These are phyloP conservation scores for Lepidium didymum DNA, from an alignment of 345 rosid species.

Conservation along the genomic window DNA sequence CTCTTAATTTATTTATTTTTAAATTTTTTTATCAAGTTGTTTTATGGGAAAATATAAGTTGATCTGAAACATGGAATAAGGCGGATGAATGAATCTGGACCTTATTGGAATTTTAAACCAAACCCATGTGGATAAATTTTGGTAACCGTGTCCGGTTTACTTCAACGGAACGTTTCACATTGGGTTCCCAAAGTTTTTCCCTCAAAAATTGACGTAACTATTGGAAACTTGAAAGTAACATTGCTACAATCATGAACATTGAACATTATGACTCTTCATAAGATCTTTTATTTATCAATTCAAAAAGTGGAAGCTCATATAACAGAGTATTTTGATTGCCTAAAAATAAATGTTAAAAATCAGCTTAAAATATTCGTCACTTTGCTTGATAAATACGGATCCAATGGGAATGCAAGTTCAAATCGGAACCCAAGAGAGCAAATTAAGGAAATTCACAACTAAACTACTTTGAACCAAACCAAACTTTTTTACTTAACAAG, in stretches of 20 bases:
- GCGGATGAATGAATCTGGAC: constrained; percentile 27
- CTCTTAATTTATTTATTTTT: neutral
- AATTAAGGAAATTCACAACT: neutral
- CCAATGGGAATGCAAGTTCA: constrained; percentile 21
- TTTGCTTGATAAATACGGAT: constrained; percentile 13
- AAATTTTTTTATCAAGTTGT: neutral
- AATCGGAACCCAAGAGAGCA: constrained; percentile 19
- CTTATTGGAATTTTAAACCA: constrained; percentile 7
- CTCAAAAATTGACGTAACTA: neutral
- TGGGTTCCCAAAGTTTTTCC: constrained; percentile 15
- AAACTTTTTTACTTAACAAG: neutral
- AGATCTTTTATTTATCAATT: neutral
- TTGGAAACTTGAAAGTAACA: constrained; percentile 10
- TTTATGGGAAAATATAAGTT: neutral
- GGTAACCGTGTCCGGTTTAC: constrained; percentile 30
- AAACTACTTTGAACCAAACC: neutral
- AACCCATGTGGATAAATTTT: constrained; percentile 25
- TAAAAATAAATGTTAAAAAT: neutral
- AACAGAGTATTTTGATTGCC: neutral
- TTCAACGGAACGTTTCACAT: constrained; percentile 24
- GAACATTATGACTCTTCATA: neutral
- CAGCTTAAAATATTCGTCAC: neutral
- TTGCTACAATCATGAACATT: too few species aligned
- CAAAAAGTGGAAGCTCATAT: neutral
- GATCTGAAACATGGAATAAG: constrained; percentile 17